Base-by-base conservation (phyloP, 106 monocot genomes). In the Dendrobium huoshanense region DNA sequence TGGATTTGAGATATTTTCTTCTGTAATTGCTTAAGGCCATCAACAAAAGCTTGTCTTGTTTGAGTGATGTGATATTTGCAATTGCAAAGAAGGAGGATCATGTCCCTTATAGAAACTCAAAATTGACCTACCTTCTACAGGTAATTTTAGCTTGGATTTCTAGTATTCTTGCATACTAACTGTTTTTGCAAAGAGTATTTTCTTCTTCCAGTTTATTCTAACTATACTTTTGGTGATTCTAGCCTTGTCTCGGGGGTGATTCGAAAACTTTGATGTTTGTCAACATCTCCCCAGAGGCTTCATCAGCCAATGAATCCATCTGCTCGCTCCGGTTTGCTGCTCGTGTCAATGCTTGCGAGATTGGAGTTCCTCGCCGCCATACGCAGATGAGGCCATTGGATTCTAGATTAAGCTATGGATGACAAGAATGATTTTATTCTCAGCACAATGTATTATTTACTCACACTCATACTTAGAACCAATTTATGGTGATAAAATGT, bases 241-340 rank as follows among this genome's bases (percentile, higher is more conserved):
- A 99, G 98, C 95, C 95, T 77, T 99, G 93, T 49, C 90, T 99
- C 77, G 98, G 89, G n/a, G 93, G 95, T 0, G 92, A 99, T 41
- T 93, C 98, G 0, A 99, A 95, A 81, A 93, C 98, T 9, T 55
- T 99, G 33, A 99, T 99, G 98, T 91, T 99, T 76, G 95, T 99
- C 29, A 99, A 99, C 80, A 86, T 99, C 10, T 84, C 92, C 8
- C 98, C 92, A 0, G 95, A 99, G 72, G 25, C 83, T 49, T 83
- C 88, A 5, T 99, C 93, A 1, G 82, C 80, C 0, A 88, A 87
- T 13, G 98, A 95, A 58, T 94, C 98, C 0, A 81, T 95, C 37
- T 95, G 92, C 65, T 99, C 98, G 0, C 90, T 95, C 25, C 86
- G 93, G 22, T 99, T 99, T 75, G 98, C 95, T 41, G 88, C 94